These are phyloP conservation scores for Eucalyptus cladocalyx DNA, from an alignment of 345 rosid species.

Conservation along the genomic window DNA sequence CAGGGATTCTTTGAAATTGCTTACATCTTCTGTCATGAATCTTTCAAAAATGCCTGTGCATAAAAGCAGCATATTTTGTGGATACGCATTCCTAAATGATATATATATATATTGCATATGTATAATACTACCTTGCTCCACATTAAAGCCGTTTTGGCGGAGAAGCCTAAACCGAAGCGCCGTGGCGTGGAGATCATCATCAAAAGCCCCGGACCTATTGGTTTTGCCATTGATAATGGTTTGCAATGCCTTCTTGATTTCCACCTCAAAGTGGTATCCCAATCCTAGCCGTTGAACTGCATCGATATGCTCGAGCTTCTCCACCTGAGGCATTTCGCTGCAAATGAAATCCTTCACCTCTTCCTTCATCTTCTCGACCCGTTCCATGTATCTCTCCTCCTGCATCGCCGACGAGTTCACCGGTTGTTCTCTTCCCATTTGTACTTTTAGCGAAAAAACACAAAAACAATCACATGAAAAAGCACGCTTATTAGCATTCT, in stretches of 20 bases:
- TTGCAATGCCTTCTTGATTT: background rate
- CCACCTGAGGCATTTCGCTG: background rate
- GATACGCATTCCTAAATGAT: background rate
- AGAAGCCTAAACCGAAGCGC: slow-evolving; percentile 8
- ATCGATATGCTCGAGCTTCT: slow-evolving; percentile 1
- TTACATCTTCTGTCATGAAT: background rate
- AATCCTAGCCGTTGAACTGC: slow-evolving; percentile 5
- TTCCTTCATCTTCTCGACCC: background rate
- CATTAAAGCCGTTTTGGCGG: slow-evolving; percentile 2
- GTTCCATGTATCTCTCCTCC: background rate
- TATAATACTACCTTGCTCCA: slow-evolving; percentile 1
- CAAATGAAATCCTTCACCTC: background rate
- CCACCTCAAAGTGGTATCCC: background rate
- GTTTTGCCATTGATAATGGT: background rate
- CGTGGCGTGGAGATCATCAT: background rate
- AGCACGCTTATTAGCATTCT: background rate
- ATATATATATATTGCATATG: background rate
- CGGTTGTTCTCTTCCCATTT: background rate
- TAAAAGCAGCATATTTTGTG: background rate
- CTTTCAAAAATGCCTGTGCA: background rate
- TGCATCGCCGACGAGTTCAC: background rate
- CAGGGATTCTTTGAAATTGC: background rate
- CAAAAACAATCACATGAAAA: background rate
- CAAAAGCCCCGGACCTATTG: no score
- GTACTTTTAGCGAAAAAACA: background rate